These are phyloP conservation scores for Imleria badia DNA, from an alignment of 768 basidiomycete species.

Conservation along the genomic window DNA sequence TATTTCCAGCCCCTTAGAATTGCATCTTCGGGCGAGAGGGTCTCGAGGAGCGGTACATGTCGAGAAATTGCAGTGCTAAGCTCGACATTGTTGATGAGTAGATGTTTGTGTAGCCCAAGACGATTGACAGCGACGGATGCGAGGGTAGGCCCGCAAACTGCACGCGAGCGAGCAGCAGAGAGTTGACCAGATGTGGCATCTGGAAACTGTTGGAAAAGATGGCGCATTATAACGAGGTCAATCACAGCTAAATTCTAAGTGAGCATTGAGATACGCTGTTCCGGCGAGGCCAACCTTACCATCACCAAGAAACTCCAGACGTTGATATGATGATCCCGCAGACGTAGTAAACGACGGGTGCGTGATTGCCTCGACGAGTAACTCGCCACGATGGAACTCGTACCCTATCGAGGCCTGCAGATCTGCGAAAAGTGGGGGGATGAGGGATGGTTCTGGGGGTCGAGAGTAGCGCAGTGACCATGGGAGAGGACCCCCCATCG, in stretches of 20 bases:
- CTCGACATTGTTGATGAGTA: conserved; percentile 68
- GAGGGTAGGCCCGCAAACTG: conserved; percentile 72
- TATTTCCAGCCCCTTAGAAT: conserved; percentile 74
- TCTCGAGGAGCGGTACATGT: conserved; percentile 59
- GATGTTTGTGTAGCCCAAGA: conserved; percentile 64
- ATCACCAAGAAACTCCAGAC: conserved; percentile 88
- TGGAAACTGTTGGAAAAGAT: conserved; percentile 70
- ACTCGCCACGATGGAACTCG: conserved; percentile 56
- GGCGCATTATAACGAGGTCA: conserved; percentile 68
- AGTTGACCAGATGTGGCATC: conserved; percentile 74
- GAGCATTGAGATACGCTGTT: conserved; percentile 1
- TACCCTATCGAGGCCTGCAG: conserved; percentile 72
- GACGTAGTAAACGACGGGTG: conserved; percentile 71
- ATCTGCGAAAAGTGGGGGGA: conserved; percentile 47
- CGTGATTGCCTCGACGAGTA: conserved; percentile 78
- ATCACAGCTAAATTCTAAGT: conserved; percentile 52
- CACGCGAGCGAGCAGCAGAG: conserved; percentile 64
- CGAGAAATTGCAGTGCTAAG: conserved; percentile 62
- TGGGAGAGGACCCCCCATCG: conserved; percentile 67
- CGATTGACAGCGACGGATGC: conserved; percentile 65
- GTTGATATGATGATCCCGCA: conserved; percentile 70
- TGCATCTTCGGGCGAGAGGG: conserved; percentile 57
- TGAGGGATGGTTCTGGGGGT: conserved; percentile 30
- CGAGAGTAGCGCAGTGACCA: conserved; percentile 63
- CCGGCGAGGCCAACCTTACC: conserved; percentile 46